Evolutionary conservation across 495 filamentous ascomycete species (phyloP).

Genomic region (Penicillium subrubescens): DNA sequence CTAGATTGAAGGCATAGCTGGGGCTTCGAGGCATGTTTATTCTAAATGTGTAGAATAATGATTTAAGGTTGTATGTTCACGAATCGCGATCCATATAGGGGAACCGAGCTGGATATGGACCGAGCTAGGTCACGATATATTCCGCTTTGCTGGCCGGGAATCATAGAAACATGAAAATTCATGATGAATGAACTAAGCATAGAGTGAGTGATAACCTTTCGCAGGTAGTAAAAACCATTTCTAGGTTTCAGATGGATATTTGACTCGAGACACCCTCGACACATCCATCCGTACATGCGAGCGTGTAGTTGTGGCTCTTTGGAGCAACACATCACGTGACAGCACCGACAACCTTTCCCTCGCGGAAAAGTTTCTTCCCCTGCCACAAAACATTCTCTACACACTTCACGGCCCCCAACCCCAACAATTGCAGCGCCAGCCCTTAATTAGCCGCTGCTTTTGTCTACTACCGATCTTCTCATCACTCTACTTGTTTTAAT

Average conservation of each 20-base stretch:
- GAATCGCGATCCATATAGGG: too few relatives aligned
- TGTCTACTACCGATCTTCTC: not conserved
- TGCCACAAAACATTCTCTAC: constrained; percentile 17
- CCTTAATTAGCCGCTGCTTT: constrained; percentile 15
- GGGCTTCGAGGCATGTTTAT: too few relatives aligned
- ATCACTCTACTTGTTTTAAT: not conserved
- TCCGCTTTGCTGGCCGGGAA: not conserved
- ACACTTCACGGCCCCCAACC: constrained; percentile 11
- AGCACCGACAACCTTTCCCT: constrained; percentile 18
- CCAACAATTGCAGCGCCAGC: constrained; percentile 27
- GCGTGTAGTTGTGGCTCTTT: not conserved
- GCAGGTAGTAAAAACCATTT: too few relatives aligned
- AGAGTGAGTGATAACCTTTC: too few relatives aligned
- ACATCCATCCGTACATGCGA: too few relatives aligned
- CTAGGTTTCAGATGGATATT: too few relatives aligned
- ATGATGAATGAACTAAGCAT: too few relatives aligned
- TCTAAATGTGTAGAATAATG: too few relatives aligned
- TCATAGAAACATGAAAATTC: not conserved
- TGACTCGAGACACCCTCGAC: too few relatives aligned
- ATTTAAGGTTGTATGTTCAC: too few relatives aligned
- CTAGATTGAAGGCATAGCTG: too few relatives aligned
- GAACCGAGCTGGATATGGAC: too few relatives aligned
- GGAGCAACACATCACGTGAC: constrained; percentile 31
- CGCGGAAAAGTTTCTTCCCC: constrained; percentile 46
- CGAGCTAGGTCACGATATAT: not conserved